phyloP scores from a whole-genome alignment of 2,329 filamentous ascomycete species.

The Neoarthrinium moseri region DNA sequence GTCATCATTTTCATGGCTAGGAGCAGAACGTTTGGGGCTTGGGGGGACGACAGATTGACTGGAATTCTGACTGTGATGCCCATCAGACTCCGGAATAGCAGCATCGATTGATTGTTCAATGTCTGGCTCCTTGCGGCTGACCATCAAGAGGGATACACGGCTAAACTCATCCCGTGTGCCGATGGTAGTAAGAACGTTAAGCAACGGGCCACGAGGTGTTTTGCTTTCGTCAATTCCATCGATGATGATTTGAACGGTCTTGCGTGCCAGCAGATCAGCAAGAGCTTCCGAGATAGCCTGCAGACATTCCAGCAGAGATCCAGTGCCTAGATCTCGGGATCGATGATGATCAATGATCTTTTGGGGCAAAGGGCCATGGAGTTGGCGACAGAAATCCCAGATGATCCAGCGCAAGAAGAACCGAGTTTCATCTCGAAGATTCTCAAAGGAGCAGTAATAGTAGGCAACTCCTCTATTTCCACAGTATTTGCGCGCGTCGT shows the following conservation, averaged over 20 bases:
- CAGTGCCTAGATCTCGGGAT: conserved; percentile 8
- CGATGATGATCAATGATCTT: conserved; percentile 13
- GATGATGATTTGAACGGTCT: conserved; percentile 21
- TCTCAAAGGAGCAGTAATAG: conserved; percentile 29
- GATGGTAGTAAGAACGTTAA: conserved; percentile 20
- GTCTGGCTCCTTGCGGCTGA: conserved; percentile 27
- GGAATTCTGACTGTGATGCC: too few relatives aligned
- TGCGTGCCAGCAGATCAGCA: too few relatives aligned
- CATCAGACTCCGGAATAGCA: neutral
- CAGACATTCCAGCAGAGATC: conserved; percentile 18
- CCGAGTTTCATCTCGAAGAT: conserved; percentile 24
- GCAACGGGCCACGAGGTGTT: conserved; percentile 15
- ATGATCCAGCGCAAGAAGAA: conserved; percentile 24
- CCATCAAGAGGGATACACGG: conserved; percentile 25
- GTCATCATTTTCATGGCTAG: too few relatives aligned
- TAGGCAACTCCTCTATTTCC: conserved; percentile 17
- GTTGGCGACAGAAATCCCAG: conserved; percentile 20
- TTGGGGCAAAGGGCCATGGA: conserved; percentile 13
- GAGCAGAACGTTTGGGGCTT: too few relatives aligned
- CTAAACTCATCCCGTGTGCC: conserved; percentile 18
- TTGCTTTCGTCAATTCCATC: conserved; percentile 30
- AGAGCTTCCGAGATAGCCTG: conserved; percentile 13
- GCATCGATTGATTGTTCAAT: conserved; percentile 17
- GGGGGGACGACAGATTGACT: too few relatives aligned
- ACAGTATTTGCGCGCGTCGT: conserved; percentile 15